Percentiles rank a stretch among this genome's conserved stretches.
These are phyloP conservation scores for Globisporangium spiculum DNA, from an alignment of 352 stramenopile species.

Conservation along the genomic window DNA sequence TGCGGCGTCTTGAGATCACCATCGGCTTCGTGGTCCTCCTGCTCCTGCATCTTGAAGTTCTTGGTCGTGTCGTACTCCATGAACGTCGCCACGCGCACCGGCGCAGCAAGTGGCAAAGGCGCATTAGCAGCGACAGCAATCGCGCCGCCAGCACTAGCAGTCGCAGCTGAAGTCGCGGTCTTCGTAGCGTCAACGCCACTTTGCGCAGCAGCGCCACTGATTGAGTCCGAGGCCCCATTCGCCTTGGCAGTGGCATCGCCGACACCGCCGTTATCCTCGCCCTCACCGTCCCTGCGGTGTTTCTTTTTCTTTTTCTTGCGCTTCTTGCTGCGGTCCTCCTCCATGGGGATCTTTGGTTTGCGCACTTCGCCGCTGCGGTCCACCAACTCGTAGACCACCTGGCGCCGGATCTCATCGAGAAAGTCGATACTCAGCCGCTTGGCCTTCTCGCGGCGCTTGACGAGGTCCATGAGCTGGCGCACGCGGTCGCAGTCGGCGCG, in stretches of 20 bases:
- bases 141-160: neutral
- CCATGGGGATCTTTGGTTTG: conserved; percentile 49
- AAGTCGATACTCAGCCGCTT: conserved; percentile 81
- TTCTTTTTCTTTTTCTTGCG: conserved; percentile 70
- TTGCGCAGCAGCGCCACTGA: neutral
- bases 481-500: conserved; percentile 92
- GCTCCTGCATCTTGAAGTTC: conserved; percentile 56
- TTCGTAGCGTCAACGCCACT: neutral
- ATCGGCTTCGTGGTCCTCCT: conserved; percentile 18
- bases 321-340: conserved; percentile 58
- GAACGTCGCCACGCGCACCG: conserved; percentile 36
- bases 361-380: conserved; percentile 36
- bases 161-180: neutral
- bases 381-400: conserved; percentile 65
- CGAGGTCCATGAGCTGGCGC: conserved; percentile 76
- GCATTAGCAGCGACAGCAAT: neutral
- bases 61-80: conserved; percentile 74
- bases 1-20: conserved; percentile 25
- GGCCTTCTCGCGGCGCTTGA: conserved; percentile 83
- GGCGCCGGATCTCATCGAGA: conserved; percentile 67
- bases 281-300: conserved; percentile 38
- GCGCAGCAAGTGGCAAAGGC: neutral
- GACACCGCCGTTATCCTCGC: conserved; percentile 35
- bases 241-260: conserved; percentile 2
- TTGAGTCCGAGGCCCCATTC: neutral